Evolutionary conservation across 768 basidiomycete species (phyloP), one percentile per base, ranked within the genome.

Genomic region (Trametes maxima): DNA sequence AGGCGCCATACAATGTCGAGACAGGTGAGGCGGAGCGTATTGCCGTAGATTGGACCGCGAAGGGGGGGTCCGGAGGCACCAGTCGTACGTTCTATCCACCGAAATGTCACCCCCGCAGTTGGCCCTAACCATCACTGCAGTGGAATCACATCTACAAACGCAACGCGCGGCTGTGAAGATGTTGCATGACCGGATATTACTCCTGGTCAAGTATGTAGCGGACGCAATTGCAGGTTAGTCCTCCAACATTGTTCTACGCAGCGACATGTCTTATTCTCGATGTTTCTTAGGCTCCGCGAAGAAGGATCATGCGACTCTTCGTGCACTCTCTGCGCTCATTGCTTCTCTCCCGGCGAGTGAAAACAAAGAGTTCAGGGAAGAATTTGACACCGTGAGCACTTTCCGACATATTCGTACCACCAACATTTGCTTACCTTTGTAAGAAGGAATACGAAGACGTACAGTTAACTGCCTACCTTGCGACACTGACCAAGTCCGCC

Each of bases 21-120:
- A 98, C 96, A 0, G 97, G 96, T 36, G 97, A 99, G 76, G 97
- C 97, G 16, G 97, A 99, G 73, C 87, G 97, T 40, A 98, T 99
- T 64, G 97, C 97, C 6, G 97, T 99, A 0, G 96, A 98, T 72
- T 96, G 94, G 83, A 92, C 92, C 2, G 90, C 92, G 24, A 86
- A 87, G 72, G 91, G 92, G 10, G 92, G 93, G 49, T 90, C 85
- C 28, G 90, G 87, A 64, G 89, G 88, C 44, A 91, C 87, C 14
- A 92, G 87, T 64, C 77, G 94, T 94, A 66, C 76, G 90, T 80
- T 5, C 16, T 6, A 22, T 24, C 22, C 48, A 50, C n/a, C 17
- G 3, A 16, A 44, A 37, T 44, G 28, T 21, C 11, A 45, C 21
- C 17, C 36, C 44, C 51, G 48, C 51, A 36, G 45, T 52, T 17